These are phyloP conservation scores for Chlorociboria aeruginascens DNA, from an alignment of 495 filamentous ascomycete genomes.

Conservation along the genomic window DNA sequence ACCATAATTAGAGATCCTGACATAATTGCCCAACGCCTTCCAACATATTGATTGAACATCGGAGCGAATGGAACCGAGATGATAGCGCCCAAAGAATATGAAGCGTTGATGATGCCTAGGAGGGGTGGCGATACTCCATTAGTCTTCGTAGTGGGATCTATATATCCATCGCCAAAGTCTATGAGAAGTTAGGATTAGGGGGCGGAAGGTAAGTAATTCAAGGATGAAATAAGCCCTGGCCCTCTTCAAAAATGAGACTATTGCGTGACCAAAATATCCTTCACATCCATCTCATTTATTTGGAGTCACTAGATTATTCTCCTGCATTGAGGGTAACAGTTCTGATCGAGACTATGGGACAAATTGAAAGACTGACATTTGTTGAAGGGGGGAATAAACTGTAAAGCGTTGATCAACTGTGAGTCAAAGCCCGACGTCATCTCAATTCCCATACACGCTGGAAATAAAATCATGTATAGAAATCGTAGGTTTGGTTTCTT, in stretches of 20 bases:
- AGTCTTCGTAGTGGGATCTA: background rate
- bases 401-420: constrained; percentile 58
- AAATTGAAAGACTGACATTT: constrained; percentile 28
- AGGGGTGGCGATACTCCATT: background rate
- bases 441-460: constrained; percentile 58
- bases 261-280: too few relatives aligned
- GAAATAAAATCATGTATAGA: constrained; percentile 51
- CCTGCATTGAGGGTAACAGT: background rate
- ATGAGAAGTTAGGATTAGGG: background rate
- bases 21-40: constrained; percentile 46
- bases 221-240: too few relatives aligned
- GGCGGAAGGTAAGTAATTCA: too few relatives aligned
- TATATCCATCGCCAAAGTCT: background rate
- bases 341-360: background rate
- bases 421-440: constrained; percentile 64
- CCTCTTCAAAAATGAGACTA: too few relatives aligned
- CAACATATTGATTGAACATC: constrained; percentile 35
- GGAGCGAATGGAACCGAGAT: constrained; percentile 46
- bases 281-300: too few relatives aligned
- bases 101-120: constrained; percentile 29
- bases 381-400: constrained; percentile 47
- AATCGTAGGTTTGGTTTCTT: constrained; percentile 48
- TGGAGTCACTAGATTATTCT: too few relatives aligned
- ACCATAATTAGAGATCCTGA: constrained; percentile 46
- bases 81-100: constrained; percentile 46